Percentiles rank a stretch among this genome's conserved stretches.
Evolutionary conservation across 805 yeast species (phyloP).

Genomic region (Hanseniaspora lachancei): DNA sequence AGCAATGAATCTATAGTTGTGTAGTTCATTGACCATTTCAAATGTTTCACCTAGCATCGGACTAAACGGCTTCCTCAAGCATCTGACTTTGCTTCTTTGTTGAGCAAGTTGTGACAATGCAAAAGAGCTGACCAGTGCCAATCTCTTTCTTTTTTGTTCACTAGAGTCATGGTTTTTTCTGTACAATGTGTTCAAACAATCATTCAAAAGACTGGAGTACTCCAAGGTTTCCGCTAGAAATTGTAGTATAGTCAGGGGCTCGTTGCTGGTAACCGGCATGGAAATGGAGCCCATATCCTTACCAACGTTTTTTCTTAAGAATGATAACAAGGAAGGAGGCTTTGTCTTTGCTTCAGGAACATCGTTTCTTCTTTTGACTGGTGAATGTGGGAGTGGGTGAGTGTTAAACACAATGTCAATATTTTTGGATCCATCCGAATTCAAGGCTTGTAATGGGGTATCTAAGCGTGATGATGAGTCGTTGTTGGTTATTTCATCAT

Average conservation of each 20-base stretch:
- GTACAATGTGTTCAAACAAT: slow-evolving; percentile 15
- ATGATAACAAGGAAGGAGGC: slow-evolving; percentile 73
- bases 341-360: slow-evolving; percentile 44
- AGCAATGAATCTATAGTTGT: slow-evolving; percentile 56
- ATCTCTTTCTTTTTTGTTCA: slow-evolving; percentile 41
- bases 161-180: slow-evolving; percentile 24
- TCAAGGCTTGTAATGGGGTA: neutral
- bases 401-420: slow-evolving; percentile 1
- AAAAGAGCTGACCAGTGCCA: slow-evolving; percentile 61
- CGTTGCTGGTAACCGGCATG: slow-evolving; percentile 91
- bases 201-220: slow-evolving; percentile 52
- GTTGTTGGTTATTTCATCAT: slow-evolving; percentile 19
- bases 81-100: slow-evolving; percentile 60
- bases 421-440: neutral
- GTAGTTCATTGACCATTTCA: slow-evolving; percentile 76
- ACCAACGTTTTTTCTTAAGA: slow-evolving; percentile 81
- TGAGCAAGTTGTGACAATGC: slow-evolving; percentile 64
- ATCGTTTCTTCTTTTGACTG: slow-evolving; percentile 43
- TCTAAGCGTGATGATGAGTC: neutral
- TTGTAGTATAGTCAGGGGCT: slow-evolving; percentile 76
- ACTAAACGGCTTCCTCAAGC: slow-evolving; percentile 80
- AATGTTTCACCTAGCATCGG: slow-evolving; percentile 89
- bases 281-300: slow-evolving; percentile 74
- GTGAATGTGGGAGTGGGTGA: slow-evolving; percentile 48
- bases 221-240: slow-evolving; percentile 69